phyloP scores from a whole-genome alignment of 495 filamentous ascomycete genomes.

The Neurospora hispaniola region DNA sequence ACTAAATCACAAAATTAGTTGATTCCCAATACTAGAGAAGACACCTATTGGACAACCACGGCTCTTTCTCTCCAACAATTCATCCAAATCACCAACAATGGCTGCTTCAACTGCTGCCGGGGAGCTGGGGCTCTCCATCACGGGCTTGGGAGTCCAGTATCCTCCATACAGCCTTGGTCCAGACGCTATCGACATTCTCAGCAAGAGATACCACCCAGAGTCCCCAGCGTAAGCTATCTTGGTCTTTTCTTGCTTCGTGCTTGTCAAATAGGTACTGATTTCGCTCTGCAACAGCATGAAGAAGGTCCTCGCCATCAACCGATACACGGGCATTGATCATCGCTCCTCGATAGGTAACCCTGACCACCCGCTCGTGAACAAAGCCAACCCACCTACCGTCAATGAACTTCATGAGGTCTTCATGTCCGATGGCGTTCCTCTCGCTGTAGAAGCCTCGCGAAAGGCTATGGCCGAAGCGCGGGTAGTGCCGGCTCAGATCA shows the following conservation, averaged over 20 bases:
- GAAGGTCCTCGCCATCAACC: slow-evolving; percentile 52
- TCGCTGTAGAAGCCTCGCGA: slow-evolving; percentile 44
- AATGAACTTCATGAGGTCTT: slow-evolving; percentile 43
- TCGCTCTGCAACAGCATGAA: slow-evolving; percentile 30
- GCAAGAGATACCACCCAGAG: slow-evolving; percentile 37
- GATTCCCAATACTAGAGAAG: neutral
- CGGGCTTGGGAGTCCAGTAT: slow-evolving; percentile 39
- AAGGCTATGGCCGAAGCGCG: slow-evolving; percentile 50
- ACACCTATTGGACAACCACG: slow-evolving; percentile 8
- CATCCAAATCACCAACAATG: slow-evolving; percentile 8
- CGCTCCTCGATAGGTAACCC: slow-evolving; percentile 48
- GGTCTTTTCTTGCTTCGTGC: neutral
- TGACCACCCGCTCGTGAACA: slow-evolving; percentile 47
- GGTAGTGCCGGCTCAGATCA: slow-evolving; percentile 40
- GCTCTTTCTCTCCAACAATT: neutral
- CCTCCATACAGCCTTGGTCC: slow-evolving; percentile 36
- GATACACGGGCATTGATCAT: slow-evolving; percentile 51
- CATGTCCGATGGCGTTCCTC: slow-evolving; percentile 45
- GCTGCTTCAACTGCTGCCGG: slow-evolving; percentile 12
- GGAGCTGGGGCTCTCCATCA: slow-evolving; percentile 40
- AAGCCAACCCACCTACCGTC: slow-evolving; percentile 42
- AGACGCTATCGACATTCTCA: slow-evolving; percentile 29
- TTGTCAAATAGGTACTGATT: neutral
- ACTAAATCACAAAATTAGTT: neutral
- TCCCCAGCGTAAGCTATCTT: slow-evolving; percentile 34